Base-by-base conservation (phyloP, 495 filamentous ascomycete species). In the Mytilinidion resinicola region DNA sequence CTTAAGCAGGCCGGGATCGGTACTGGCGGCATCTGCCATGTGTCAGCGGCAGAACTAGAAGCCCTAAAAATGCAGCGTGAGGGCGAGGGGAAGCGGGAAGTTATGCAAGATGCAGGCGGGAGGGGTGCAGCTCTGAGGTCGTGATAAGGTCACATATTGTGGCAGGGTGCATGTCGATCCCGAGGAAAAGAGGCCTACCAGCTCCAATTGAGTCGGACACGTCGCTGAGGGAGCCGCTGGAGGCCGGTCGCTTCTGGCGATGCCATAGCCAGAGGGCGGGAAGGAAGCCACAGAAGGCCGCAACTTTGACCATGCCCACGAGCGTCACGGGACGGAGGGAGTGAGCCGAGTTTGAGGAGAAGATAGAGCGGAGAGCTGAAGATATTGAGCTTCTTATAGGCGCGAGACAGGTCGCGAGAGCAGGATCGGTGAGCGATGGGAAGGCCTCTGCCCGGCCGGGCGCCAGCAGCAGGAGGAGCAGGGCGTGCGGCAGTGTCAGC, bases 1-100 rank as follows among this genome's bases (percentile, higher is more conserved):
- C 68, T 81, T 82, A 49, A 96, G 75, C 15, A 97, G 76, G 17
- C 83, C 80, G 10, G 90, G 88, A 55, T 96, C 90, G 30, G 82
- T 84, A 20, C 21, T 25, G 34, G 30, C 35, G 36, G 60, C 50
- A 61, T 62, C 61, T 67, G 54, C 37, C 36, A 30, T 19, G 21
- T 15, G n/a, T 55, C 21, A 44, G 39, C 15, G 11, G 36, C 11
- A 44, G n/a, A 33, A 10, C 11, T 8, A 44, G 10, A 14, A 15
- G 25, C 25, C 3, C 25, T n/a, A 15, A 50, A 3, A 4, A 15
- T 21, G n/a, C n/a, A 50, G n/a, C n/a, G n/a, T 17, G 4, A 17
- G 41, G 41, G 8, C 25, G 21, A 11, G 20, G 51, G 51, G 11
- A 53, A 43, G 17, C 17, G 41, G 41, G 17, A 43, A 43, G 41